phyloP scores from a whole-genome alignment of 1,284 basidiomycete species.

The Pterulicium gracile region DNA sequence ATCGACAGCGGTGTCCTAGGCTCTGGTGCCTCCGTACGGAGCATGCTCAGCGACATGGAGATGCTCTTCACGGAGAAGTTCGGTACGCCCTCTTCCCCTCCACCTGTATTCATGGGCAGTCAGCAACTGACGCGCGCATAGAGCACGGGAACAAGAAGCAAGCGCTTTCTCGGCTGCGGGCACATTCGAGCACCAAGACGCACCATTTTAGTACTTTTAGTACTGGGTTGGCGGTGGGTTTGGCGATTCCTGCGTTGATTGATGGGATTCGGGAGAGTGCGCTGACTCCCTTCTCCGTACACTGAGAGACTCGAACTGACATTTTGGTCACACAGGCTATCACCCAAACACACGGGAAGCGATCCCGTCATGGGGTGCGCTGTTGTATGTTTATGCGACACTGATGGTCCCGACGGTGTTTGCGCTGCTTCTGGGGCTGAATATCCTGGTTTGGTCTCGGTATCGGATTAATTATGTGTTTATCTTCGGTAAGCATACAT shows the following conservation, averaged over 20 bases:
- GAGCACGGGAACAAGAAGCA: conserved; percentile 79
- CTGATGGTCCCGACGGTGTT: conserved; percentile 73
- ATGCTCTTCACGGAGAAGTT: conserved; percentile 65
- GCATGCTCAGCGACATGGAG: conserved; percentile 68
- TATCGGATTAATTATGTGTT: conserved; percentile 84
- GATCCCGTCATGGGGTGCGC: conserved; percentile 63
- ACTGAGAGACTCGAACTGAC: conserved; percentile 2
- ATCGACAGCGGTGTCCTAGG: conserved; percentile 54
- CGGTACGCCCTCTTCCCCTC: conserved; percentile 32
- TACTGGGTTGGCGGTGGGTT: conserved; percentile 68
- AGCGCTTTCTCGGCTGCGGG: conserved; percentile 62
- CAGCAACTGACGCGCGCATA: conserved; percentile 21
- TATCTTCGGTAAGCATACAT: conserved; percentile 58
- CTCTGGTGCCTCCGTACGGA: conserved; percentile 48
- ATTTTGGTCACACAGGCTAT: conserved; percentile 36
- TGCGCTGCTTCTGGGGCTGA: conserved; percentile 69
- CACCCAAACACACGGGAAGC: conserved; percentile 40
- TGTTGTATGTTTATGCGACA: conserved; percentile 77
- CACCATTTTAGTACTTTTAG: conserved; percentile 75
- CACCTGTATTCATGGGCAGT: neutral
- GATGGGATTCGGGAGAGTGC: conserved; percentile 62
- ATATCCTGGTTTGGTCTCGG: conserved; percentile 69
- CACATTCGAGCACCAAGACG: conserved; percentile 39
- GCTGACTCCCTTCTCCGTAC: conserved; percentile 14
- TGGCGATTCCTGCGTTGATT: conserved; percentile 67